Evolutionary conservation across 1,284 basidiomycete genomes (phyloP).

Genomic region (Naganishia sp.): DNA sequence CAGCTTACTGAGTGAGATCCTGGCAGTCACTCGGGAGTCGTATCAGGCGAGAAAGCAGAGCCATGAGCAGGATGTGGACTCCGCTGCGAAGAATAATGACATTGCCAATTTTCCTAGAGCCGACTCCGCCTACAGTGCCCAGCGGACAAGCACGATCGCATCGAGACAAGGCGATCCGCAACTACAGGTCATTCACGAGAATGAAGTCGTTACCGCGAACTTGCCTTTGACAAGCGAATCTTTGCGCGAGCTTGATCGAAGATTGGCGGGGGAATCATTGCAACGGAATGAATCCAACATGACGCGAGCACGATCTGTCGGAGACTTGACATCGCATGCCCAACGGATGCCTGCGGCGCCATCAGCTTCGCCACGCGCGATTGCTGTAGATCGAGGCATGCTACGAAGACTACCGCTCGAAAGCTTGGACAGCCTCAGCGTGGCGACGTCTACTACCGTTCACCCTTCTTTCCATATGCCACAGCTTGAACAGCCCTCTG

Average conservation of each 20-base stretch:
- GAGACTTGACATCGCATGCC: background rate
- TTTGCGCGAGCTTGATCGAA: slow-evolving; percentile 1
- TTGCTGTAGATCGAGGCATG: background rate
- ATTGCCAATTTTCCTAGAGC: background rate
- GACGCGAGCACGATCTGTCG: background rate
- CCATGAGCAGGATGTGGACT: background rate
- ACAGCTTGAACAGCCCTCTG: background rate
- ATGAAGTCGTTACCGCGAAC: background rate
- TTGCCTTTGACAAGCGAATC: slow-evolving; percentile 15
- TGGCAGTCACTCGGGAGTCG: slow-evolving; percentile 23
- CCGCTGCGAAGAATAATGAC: background rate
- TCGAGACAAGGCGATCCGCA: slow-evolving; percentile 4
- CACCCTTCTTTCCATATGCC: slow-evolving; percentile 6
- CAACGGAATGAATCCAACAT: background rate
- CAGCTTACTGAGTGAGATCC: slow-evolving; percentile 22
- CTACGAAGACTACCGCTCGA: background rate
- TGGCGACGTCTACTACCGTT: slow-evolving; percentile 15
- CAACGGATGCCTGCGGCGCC: background rate
- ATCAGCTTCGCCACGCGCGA: background rate
- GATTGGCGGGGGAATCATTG: background rate
- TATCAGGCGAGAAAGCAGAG: slow-evolving; percentile 20
- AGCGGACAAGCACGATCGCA: background rate
- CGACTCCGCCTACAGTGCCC: background rate
- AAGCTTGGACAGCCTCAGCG: slow-evolving; percentile 18
- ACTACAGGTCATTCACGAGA: slow-evolving; percentile 22